A percentile compares a stretch with the other conserved stretches of the same genome.
phyloP scores from a whole-genome alignment of 805 yeast species.

The Candida coquimbonensis region DNA sequence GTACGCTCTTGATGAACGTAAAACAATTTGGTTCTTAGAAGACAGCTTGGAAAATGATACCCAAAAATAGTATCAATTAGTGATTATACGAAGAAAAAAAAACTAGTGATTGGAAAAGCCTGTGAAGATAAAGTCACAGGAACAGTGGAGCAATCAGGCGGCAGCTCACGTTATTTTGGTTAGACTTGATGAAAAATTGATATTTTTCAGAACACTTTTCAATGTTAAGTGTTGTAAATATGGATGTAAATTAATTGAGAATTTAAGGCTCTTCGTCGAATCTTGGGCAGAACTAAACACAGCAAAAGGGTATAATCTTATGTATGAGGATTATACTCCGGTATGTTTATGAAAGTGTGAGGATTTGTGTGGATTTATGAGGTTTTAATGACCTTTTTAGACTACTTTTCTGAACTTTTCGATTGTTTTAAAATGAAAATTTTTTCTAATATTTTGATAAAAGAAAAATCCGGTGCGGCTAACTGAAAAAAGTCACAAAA shows the following conservation, averaged over 20 bases:
- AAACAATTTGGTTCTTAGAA: conserved; percentile 12
- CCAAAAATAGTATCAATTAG: not conserved
- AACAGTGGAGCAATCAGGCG: conserved; percentile 30
- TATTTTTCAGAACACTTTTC: too few relatives aligned
- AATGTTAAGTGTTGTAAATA: too few relatives aligned
- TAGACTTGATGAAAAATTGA: too few relatives aligned
- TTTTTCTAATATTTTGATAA: not conserved
- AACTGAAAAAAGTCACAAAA: too few relatives aligned
- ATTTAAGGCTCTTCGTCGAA: conserved; percentile 7
- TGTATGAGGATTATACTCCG: too few relatives aligned
- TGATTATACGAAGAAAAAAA: too few relatives aligned
- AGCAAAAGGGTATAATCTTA: not conserved
- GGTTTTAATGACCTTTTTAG: not conserved
- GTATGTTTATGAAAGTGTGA: too few relatives aligned
- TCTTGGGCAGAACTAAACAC: conserved; percentile 5
- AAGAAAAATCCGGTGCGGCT: too few relatives aligned
- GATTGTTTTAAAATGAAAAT: not conserved
- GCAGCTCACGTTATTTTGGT: conserved; percentile 40
- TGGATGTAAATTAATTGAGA: too few relatives aligned
- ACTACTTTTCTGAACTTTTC: not conserved
- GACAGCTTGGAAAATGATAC: conserved; percentile 13
- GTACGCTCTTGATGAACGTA: conserved; percentile 19
- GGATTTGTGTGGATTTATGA: too few relatives aligned
- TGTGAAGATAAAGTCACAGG: conserved; percentile 10
- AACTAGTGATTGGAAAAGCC: conserved; percentile 1